Conservation (phyloP, 495 filamentous ascomycete species). For the Penicillium daleae region DNA sequence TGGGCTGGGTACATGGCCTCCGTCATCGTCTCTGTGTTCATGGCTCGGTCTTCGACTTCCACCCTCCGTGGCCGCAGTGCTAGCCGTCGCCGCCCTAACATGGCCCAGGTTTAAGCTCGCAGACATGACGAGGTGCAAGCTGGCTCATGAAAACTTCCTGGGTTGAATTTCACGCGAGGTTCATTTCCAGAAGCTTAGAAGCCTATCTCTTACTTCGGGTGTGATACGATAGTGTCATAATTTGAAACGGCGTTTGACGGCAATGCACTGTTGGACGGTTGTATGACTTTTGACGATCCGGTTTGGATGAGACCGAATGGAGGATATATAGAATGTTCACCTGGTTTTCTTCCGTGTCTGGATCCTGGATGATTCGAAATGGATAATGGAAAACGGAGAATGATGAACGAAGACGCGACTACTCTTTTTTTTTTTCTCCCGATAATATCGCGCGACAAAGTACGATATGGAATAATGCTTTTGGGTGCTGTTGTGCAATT, state of each 20-base stretch:
- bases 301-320: background rate
- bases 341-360: background rate
- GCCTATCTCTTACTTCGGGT: background rate
- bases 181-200: background rate
- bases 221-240: background rate
- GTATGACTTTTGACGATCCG: constrained; percentile 12
- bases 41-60: constrained; percentile 38
- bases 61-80: constrained; percentile 47
- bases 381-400: constrained; percentile 4
- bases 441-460: background rate
- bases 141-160: background rate
- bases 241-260: constrained; percentile 5
- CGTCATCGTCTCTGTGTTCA: constrained; percentile 54
- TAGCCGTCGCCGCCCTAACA: constrained; percentile 56
- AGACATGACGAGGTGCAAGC: background rate
- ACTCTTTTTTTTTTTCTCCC: constrained; percentile 6
- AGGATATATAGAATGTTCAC: background rate
- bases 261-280: constrained; percentile 2
- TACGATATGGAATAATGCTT: constrained; percentile 3
- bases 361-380: constrained; percentile 2
- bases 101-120: constrained; percentile 64
- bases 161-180: background rate
- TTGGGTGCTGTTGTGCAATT: constrained; percentile 13
- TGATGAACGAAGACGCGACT: background rate
- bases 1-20: constrained; percentile 64